Evolutionary conservation across 768 basidiomycete genomes (phyloP), one percentile per base, ranked within the genome.

Genomic region (Mycena rebaudengoi): DNA sequence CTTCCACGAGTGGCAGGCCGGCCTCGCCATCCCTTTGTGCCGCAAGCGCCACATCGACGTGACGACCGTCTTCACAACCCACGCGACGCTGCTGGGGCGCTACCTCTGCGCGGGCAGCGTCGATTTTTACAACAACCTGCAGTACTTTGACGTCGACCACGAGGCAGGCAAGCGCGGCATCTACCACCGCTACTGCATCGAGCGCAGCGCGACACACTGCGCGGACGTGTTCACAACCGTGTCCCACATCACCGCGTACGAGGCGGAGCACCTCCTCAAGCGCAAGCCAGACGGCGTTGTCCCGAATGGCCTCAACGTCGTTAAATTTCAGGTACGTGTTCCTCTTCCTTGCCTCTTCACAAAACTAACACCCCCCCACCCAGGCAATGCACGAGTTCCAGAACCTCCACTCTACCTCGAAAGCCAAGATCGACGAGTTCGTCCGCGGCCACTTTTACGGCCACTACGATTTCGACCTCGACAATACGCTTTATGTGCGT

Each of bases 1-100:
- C 78, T 98, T 99, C 83, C 98, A 99, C 77, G 98, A 99, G 78
- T 99, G 98, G 98, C 98, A 99, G 75, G 97, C 96, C 10, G 96
- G 97, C 44, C 88, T 98, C 45, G 95, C 96, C 25, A 98, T 98
- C 58, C 91, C 95, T 8, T 86, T 99, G 14, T 97, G 95, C 78
- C 86, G 98, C 67, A 99, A 98, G 79, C 87, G 98, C 53, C 96
- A 98, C 74, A 91, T 99, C 74, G 98, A 99, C 79, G 91, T 99
- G 67, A 98, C 97, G 43, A 99, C 98, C 74, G 92, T 99, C 70
- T 99, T 99, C 80, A 99, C 97, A 20, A 99, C 97, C 30, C 97
- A 99, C 75, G 98, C 98, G 11, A 99, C 98, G 10, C 90, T 99
- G 35, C 92, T 99, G 60, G 98, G 98, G 18, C 94, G 98, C 51